Evolutionary conservation across 805 yeast species (phyloP).

Genomic region (Kluyveromyces wickerhamii): DNA sequence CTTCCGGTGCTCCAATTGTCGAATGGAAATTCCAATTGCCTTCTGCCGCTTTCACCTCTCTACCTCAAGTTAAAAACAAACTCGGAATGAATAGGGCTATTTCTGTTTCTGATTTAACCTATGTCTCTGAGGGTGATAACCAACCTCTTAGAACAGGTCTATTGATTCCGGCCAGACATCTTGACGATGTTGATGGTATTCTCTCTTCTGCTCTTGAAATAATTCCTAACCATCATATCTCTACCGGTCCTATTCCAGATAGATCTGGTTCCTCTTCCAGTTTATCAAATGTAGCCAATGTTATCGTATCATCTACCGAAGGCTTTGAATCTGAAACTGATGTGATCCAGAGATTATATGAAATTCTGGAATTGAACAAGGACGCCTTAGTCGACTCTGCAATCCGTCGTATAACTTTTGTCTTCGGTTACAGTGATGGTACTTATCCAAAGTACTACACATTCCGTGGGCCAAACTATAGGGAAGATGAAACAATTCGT

Average conservation of each 20-base stretch:
- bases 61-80: conserved; percentile 42
- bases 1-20: conserved; percentile 55
- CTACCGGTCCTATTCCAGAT: conserved; percentile 43
- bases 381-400: conserved; percentile 64
- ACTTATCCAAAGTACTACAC: conserved; percentile 93
- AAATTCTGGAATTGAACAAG: conserved; percentile 56
- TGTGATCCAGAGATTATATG: conserved; percentile 52
- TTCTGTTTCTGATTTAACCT: conserved; percentile 87
- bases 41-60: conserved; percentile 68
- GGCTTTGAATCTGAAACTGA: conserved; percentile 68
- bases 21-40: conserved; percentile 89
- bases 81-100: conserved; percentile 72
- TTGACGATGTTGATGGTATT: conserved; percentile 86
- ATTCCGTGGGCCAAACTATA: conserved; percentile 79
- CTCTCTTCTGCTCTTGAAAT: conserved; percentile 66
- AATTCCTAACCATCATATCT: conserved; percentile 43
- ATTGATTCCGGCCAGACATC: conserved; percentile 67
- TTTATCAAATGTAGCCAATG: conserved; percentile 74
- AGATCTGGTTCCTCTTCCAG: conserved; percentile 33
- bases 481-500: conserved; percentile 88
- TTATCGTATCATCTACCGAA: conserved; percentile 65
- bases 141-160: conserved; percentile 76
- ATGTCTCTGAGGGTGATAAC: conserved; percentile 63
- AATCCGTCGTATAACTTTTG: conserved; percentile 89
- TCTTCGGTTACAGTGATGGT: conserved; percentile 76